Evolutionary conservation across 2,329 filamentous ascomycete species (phyloP), one percentile per base, ranked within the genome.

Genomic region (Trichoderma cornu-damae): DNA sequence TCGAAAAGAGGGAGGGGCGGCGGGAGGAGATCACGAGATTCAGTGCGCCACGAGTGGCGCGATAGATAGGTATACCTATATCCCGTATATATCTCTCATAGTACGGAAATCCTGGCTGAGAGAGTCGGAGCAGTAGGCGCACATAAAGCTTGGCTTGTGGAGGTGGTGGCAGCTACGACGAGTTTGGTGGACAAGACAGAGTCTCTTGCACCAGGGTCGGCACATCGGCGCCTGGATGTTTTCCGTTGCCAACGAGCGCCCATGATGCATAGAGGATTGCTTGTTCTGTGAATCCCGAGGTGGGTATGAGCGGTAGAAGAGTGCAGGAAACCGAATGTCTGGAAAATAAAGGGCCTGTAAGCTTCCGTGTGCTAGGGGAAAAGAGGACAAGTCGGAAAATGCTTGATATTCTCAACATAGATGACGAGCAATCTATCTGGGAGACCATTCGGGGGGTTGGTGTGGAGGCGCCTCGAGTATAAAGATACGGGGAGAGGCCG

Each of bases 1-100:
- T n/a, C n/a, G n/a, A n/a, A n/a, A n/a, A n/a, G n/a, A n/a, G n/a
- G n/a, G n/a, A n/a, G n/a, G n/a, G n/a, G n/a, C n/a, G n/a, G n/a
- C n/a, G n/a, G n/a, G n/a, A n/a, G n/a, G n/a, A n/a, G 47, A 49
- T 56, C 53, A 56, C 43, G 53, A 49, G 53, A 56, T 42, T 32
- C 7, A 16, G 32, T 28, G 53, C 26, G 34, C 44, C 44, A 56
- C 43, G 53, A 40, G 43, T 40, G 40, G 53, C 35, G 35, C 26
- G 43, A 32, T 56, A 34, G 48, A 42, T 48, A 34, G 16, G 32
- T 4, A 8, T 28, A 28, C 4, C 8, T 4, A 8, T 28, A 30
- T 30, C n/a, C n/a, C n/a, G 9, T 30, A 30, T 30, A 30, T 30
- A 30, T 30, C 18, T 40, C 34, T 14, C 44, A 28, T n/a, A 8